A percentile compares a stretch with the other conserved stretches of the same genome.
These are phyloP conservation scores for Exobasidium cylindrosporum DNA, from an alignment of 1,284 basidiomycete species.

Conservation along the genomic window DNA sequence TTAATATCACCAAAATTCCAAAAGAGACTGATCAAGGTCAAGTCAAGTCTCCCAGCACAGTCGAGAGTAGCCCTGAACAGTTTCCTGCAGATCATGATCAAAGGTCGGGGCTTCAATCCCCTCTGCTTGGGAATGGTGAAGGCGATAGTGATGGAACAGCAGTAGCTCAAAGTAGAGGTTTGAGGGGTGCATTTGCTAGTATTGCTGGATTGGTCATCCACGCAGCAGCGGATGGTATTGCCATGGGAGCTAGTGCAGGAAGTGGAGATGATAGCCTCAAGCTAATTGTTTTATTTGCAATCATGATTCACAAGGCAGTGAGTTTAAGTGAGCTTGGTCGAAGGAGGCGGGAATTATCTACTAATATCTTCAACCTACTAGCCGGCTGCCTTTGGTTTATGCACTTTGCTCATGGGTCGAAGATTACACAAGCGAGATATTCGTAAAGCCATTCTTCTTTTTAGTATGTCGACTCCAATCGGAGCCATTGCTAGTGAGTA, in stretches of 20 bases:
- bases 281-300: constrained; percentile 47
- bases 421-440: constrained; percentile 29
- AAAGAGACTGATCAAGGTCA: not conserved
- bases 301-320: constrained; percentile 52
- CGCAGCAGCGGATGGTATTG: constrained; percentile 49
- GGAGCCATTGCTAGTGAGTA: constrained; percentile 37
- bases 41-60: not conserved
- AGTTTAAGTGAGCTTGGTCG: not conserved
- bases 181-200: constrained; percentile 35
- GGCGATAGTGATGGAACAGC: not conserved
- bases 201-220: constrained; percentile 49
- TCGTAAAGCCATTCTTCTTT: constrained; percentile 35
- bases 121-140: not conserved
- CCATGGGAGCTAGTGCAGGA: constrained; percentile 46
- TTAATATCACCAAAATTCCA: not conserved
- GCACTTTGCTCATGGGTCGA: constrained; percentile 48
- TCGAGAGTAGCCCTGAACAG: constrained; percentile 5
- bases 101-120: not conserved
- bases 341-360: not conserved
- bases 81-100: not conserved
- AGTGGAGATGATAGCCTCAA: constrained; percentile 38
- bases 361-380: not conserved
- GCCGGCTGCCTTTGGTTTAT: constrained; percentile 49
- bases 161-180: constrained; percentile 2
- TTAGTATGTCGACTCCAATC: constrained; percentile 40